These are phyloP conservation scores for Sanghuangporus weigelae DNA, from an alignment of 1,284 basidiomycete genomes.

Conservation along the genomic window DNA sequence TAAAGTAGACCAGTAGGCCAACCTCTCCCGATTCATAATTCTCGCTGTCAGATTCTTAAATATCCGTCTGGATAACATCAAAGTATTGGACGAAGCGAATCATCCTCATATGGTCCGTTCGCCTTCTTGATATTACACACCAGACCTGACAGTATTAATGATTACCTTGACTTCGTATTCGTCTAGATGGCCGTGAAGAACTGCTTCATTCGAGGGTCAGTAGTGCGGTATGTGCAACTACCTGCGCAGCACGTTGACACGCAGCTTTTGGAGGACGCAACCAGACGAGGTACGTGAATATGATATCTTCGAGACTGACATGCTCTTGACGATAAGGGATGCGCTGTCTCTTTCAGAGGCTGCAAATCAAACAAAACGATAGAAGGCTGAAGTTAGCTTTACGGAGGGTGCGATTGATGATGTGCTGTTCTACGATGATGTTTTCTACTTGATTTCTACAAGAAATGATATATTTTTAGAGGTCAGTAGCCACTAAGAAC, in stretches of 20 bases:
- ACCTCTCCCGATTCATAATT: background rate
- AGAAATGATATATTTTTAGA: constrained; percentile 12
- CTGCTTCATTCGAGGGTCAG: constrained; percentile 97
- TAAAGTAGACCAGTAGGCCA: constrained; percentile 3
- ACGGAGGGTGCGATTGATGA: background rate
- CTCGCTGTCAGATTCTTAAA: constrained; percentile 77
- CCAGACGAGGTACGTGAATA: constrained; percentile 73
- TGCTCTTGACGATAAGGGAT: background rate
- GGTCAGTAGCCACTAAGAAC: background rate
- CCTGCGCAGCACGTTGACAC: constrained; percentile 93
- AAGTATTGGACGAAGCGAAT: constrained; percentile 85
- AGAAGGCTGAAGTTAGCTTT: constrained; percentile 17
- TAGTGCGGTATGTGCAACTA: constrained; percentile 95
- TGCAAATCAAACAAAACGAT: constrained; percentile 51
- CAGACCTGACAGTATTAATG: too few relatives aligned
- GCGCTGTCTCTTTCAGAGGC: constrained; percentile 35
- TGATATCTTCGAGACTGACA: background rate
- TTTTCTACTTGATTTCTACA: background rate
- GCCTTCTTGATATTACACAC: too few relatives aligned
- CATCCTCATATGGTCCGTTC: constrained; percentile 91
- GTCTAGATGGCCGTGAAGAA: constrained; percentile 96
- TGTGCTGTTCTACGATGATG: background rate
- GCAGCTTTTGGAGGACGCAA: constrained; percentile 94
- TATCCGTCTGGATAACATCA: constrained; percentile 93
- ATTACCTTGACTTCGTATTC: background rate